Evolutionary conservation across 305 asterid species (phyloP).

Genomic region (Solanum hybrid): DNA sequence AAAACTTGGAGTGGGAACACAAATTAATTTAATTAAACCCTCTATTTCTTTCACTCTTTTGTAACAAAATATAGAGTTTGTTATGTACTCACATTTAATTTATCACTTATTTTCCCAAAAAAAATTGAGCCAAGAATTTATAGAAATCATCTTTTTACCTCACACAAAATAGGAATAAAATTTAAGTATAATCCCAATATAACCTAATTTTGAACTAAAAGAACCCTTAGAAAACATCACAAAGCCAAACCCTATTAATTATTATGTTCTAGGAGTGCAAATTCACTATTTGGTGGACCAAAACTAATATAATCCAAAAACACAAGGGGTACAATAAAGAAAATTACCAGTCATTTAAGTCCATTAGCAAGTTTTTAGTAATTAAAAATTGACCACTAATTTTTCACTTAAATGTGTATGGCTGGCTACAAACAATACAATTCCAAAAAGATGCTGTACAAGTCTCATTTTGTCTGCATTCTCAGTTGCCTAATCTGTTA

Average conservation of each 20-base stretch:
- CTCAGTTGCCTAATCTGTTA: not conserved
- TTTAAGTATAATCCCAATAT: not conserved
- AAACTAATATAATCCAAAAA: not conserved
- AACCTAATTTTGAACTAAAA: not conserved
- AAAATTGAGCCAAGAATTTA: not conserved
- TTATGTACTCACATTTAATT: not conserved
- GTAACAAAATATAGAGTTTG: too few relatives aligned
- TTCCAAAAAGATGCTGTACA: not conserved
- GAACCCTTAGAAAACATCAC: not conserved
- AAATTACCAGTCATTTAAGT: not conserved
- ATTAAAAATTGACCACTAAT: not conserved
- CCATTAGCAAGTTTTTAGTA: not conserved
- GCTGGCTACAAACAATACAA: not conserved
- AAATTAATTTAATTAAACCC: too few relatives aligned
- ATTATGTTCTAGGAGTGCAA: not conserved
- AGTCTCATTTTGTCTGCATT: not conserved
- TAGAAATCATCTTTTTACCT: accelerated
- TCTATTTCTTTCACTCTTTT: too few relatives aligned
- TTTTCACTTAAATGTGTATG: not conserved
- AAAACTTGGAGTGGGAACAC: too few relatives aligned
- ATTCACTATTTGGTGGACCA: not conserved
- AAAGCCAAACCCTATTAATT: not conserved
- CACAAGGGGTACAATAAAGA: not conserved
- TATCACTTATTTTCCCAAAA: not conserved
- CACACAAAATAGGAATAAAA: too few relatives aligned